phyloP scores from a whole-genome alignment of 2,329 filamentous ascomycete species.

The Ascochyta clinopodiicola region DNA sequence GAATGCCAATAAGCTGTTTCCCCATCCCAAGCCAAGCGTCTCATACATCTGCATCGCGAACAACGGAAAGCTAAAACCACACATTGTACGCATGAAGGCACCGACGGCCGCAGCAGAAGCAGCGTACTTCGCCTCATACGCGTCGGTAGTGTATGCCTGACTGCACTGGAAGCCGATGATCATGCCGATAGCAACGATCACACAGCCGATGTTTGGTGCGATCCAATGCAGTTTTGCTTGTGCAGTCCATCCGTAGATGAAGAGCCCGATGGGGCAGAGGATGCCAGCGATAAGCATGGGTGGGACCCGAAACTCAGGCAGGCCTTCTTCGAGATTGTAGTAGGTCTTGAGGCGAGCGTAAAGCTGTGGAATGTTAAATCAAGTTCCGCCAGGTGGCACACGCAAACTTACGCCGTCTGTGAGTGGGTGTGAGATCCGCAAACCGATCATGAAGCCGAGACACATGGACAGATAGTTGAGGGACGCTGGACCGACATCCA shows the following conservation, averaged over 20 bases:
- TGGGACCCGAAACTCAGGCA: conserved; percentile 55
- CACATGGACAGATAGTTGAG: conserved; percentile 69
- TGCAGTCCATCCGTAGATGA: conserved; percentile 64
- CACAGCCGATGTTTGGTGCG: conserved; percentile 60
- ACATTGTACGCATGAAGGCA: conserved; percentile 60
- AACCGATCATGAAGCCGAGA: conserved; percentile 62
- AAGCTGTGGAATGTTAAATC: conserved; percentile 17
- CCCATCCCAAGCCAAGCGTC: conserved; percentile 64
- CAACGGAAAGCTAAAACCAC: conserved; percentile 64
- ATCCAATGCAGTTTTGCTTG: conserved; percentile 63
- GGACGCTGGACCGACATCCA: conserved; percentile 63
- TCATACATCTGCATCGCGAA: conserved; percentile 65
- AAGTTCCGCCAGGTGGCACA: not conserved
- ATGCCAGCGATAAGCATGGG: conserved; percentile 63
- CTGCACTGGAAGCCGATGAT: conserved; percentile 65
- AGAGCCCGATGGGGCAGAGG: conserved; percentile 56
- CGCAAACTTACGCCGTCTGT: conserved; percentile 50
- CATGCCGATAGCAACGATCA: conserved; percentile 54
- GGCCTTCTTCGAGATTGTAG: conserved; percentile 38
- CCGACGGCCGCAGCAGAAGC: conserved; percentile 66
- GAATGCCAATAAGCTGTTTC: conserved; percentile 62
- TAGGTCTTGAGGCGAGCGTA: conserved; percentile 33
- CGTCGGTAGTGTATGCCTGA: conserved; percentile 69
- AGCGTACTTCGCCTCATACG: conserved; percentile 57
- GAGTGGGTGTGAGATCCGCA: conserved; percentile 51